Evolutionary conservation across 2,329 filamentous ascomycete species (phyloP), one percentile per base, ranked within the genome.

Genomic region (Paraconiothyrium sp.): DNA sequence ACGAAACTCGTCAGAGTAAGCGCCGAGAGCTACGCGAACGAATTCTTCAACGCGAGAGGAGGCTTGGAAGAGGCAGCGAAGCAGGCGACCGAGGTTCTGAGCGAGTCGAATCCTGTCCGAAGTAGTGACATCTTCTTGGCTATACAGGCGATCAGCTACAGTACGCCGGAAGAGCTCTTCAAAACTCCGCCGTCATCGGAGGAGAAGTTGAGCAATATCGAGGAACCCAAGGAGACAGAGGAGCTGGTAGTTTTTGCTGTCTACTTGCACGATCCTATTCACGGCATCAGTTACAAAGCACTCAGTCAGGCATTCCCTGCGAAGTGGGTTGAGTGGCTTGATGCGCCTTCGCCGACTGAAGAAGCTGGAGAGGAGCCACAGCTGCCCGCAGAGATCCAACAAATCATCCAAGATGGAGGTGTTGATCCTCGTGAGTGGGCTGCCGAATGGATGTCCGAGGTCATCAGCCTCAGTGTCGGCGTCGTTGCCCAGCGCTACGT

Each of bases 401-500:
- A 94, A 67, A 97, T 98, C 65, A 88, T 99, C 54, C 82, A 86
- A 59, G 83, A 80, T 55, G 89, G 89, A 16, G 89, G 88, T 10
- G 92, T 98, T 2, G 95, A 99, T 74, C 95, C 95, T 0, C 86
- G 95, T 60, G 95, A 99, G 78, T 99, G 95, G 95, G 92, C 97
- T 41, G 91, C 94, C 3, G 95, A 98, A 79, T 99, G 95, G 95
- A 86, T 99, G 50, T 94, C 98, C 81, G 94, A 98, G 81, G 83
- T 89, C 0, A 84, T 99, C 35, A 88, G 84, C 44, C 82, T 98
- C 52, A 87, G 89, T 3, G 87, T 96, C 0, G 94, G 95, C 20
- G 84, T 97, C 8, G 90, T 98, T 3, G 95, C 95, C 2, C 95
- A 99, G 84, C 86, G 94, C 66, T 99, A 99, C 76, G 95, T 99